Conservation (phyloP, 1,139 yeast species). For the Debaryomycetaceae sp. region DNA sequence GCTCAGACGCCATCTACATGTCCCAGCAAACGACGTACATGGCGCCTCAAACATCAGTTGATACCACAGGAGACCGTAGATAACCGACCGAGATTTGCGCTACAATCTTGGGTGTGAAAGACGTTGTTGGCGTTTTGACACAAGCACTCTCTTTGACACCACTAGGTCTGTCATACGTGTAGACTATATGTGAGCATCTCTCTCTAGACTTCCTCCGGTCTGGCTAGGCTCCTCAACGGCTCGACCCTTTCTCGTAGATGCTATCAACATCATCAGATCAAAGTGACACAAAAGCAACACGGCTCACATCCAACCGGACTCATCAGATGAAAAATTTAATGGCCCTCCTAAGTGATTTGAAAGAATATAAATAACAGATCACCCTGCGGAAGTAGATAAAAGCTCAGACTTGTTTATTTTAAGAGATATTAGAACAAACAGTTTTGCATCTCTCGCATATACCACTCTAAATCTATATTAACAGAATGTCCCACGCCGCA, state of each 20-base stretch:
- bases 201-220: no score
- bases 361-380: neutral
- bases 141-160: no score
- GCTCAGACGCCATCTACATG: no score
- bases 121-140: no score
- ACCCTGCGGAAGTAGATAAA: neutral
- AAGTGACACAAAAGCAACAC: conserved; percentile 5
- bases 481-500: conserved; percentile 28
- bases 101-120: no score
- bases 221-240: no score
- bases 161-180: no score
- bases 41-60: no score
- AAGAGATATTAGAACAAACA: neutral
- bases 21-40: no score
- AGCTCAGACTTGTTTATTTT: neutral
- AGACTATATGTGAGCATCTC: no score
- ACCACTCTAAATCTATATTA: neutral
- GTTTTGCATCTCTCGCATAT: neutral
- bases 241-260: neutral
- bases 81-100: no score
- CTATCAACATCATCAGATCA: neutral
- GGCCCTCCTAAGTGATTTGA: neutral
- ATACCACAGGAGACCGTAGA: no score
- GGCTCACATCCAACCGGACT: conserved; percentile 7
- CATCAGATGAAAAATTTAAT: conserved; percentile 2